Conservation (phyloP, 371 early-diverging fungal genomes). For the Dinochytrium kinnereticum region DNA sequence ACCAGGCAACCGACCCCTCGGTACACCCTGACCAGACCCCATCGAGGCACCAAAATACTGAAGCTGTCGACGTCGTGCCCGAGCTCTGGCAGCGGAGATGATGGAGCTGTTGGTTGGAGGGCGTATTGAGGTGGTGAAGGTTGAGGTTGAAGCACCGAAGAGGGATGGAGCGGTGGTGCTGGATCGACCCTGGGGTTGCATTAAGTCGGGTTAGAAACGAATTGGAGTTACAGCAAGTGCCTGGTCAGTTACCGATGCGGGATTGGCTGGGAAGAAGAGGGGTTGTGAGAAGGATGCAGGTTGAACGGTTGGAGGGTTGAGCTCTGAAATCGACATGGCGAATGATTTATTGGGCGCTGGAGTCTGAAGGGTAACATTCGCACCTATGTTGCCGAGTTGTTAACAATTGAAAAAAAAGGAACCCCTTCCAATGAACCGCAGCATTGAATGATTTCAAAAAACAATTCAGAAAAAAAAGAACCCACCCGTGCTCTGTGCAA, state of each 20-base stretch:
- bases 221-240: no score
- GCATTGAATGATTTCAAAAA: not conserved
- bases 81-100: not conserved
- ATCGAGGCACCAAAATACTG: constrained; percentile 15
- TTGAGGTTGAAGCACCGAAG: not conserved
- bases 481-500: not conserved
- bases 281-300: not conserved
- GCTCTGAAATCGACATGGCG: constrained; percentile 14
- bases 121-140: not conserved
- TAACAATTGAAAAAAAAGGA: not conserved
- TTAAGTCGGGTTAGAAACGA: no score
- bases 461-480: not conserved
- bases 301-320: constrained; percentile 5
- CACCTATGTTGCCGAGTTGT: not conserved
- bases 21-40: not conserved
- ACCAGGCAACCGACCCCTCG: no score
- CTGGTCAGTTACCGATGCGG: not conserved
- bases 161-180: not conserved
- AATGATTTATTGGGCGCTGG: not conserved
- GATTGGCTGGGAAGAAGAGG: not conserved
- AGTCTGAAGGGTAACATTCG: not conserved
- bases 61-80: constrained; percentile 1
- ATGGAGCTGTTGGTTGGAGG: not conserved
- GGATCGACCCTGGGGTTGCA: no score
- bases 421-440: no score